Evolutionary conservation across 306 rosid genomes (phyloP).

Genomic region (Phaseolus lunatus): DNA sequence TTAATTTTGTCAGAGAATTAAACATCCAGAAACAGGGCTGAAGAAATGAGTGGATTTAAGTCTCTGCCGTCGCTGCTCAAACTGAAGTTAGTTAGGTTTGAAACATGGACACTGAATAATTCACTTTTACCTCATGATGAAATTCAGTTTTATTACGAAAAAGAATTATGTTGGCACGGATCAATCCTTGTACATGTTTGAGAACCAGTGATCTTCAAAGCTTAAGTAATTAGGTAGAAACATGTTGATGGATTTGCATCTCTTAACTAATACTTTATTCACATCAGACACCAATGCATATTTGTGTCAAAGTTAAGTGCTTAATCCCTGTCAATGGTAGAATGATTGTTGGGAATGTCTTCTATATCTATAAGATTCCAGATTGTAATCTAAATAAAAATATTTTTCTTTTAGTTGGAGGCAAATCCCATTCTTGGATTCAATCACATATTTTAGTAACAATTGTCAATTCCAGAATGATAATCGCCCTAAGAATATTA

Average conservation of each 20-base stretch:
- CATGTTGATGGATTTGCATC: background rate
- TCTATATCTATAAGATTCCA: conserved; percentile 14
- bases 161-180: background rate
- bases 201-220: conserved; percentile 10
- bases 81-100: conserved; percentile 10
- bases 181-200: background rate
- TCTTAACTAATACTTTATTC: background rate
- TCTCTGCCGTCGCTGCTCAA: background rate
- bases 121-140: conserved; percentile 1
- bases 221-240: background rate
- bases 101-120: background rate
- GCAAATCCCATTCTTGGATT: conserved; percentile 7
- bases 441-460: conserved; percentile 11
- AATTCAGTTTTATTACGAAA: background rate
- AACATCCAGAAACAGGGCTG: background rate
- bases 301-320: background rate
- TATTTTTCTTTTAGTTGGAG: background rate
- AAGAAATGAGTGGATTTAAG: conserved; percentile 10
- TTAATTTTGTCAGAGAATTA: background rate
- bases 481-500: background rate
- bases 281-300: background rate
- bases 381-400: conserved; percentile 1
- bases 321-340: background rate
- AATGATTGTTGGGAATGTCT: conserved; percentile 4
- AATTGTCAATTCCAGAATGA: conserved; percentile 18